Evolutionary conservation across 2,329 filamentous ascomycete species (phyloP).

Genomic region (Stemphylium beticola): DNA sequence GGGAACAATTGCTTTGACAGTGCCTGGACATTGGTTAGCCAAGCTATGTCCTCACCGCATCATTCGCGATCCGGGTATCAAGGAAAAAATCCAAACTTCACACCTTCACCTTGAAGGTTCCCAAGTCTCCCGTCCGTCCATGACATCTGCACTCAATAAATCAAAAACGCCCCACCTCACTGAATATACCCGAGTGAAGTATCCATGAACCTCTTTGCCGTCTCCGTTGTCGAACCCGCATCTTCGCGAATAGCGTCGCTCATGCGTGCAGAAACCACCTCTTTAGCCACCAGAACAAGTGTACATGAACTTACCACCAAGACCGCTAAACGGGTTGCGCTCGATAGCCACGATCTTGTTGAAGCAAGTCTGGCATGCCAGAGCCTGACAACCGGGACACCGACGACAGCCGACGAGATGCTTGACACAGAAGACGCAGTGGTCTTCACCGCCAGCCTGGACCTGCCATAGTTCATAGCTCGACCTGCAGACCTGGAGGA

Average conservation of each 20-base stretch:
- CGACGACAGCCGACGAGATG: neutral
- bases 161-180: neutral
- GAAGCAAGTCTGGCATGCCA: slow-evolving; percentile 19
- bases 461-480: neutral
- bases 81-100: too few relatives aligned
- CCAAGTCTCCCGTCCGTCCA: too few relatives aligned
- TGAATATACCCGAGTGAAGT: neutral
- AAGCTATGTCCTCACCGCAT: too few relatives aligned
- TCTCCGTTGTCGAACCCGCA: too few relatives aligned
- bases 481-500: slow-evolving; percentile 6
- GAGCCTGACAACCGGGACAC: slow-evolving; percentile 21
- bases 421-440: slow-evolving; percentile 18
- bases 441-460: slow-evolving; percentile 6
- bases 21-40: too few relatives aligned
- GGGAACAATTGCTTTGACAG: too few relatives aligned
- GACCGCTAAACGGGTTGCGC: neutral
- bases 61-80: too few relatives aligned
- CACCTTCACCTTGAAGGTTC: too few relatives aligned
- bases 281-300: slow-evolving; percentile 3
- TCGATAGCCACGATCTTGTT: slow-evolving; percentile 3
- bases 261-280: neutral
- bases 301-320: neutral
- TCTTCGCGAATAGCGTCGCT: neutral
- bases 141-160: too few relatives aligned
- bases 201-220: too few relatives aligned